Evolutionary conservation across 2,329 filamentous ascomycete genomes (phyloP), one percentile per base, ranked within the genome.

Genomic region (Colletotrichum sp.): DNA sequence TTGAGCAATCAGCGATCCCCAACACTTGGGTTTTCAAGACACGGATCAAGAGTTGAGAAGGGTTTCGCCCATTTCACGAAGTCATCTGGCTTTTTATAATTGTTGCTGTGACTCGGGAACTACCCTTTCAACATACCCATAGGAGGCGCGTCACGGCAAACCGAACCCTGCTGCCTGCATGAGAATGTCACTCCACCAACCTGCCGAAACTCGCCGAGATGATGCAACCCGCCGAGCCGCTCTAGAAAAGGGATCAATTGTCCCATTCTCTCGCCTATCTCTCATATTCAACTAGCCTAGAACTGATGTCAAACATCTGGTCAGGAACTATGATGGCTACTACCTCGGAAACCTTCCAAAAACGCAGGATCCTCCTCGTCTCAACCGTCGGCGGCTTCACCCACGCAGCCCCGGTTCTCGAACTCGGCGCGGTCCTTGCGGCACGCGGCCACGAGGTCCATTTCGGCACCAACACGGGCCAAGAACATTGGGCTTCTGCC

Each of bases 391-490:
- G 84, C n/a, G 84, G 84, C 36, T 85, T 83, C 69, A 85, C 83
- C 6, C 83, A 85, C 63, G 83, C 55, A 83, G 84, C 82, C 3
- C 84, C 84, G 2, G 79, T 86, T 8, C 80, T 86, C 19, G 84
- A 86, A 70, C 80, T 86, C 36, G 83, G 82, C 25, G 78, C 79
- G 12, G 79, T 83, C 1, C 81, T 86, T 15, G 79, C 83, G 27
- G 73, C 80, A 9, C 81, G 84, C 70, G 70, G 36, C 7, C 63
- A 68, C 12, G 70, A 72, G 34, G 64, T 87, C 68, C 82, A 84
- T 22, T 87, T 87, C 39, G 85, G 84, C 25, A 87, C 85, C 2
- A 80, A 83, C 34, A 72, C 81, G 9, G 83, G 83, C 13, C 85
- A 86, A 74, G 84, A 85, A 34, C 59, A 68, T 36, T 87, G 85